These are phyloP conservation scores for Ormosia semicastrata DNA, from an alignment of 306 rosid genomes.

Conservation along the genomic window DNA sequence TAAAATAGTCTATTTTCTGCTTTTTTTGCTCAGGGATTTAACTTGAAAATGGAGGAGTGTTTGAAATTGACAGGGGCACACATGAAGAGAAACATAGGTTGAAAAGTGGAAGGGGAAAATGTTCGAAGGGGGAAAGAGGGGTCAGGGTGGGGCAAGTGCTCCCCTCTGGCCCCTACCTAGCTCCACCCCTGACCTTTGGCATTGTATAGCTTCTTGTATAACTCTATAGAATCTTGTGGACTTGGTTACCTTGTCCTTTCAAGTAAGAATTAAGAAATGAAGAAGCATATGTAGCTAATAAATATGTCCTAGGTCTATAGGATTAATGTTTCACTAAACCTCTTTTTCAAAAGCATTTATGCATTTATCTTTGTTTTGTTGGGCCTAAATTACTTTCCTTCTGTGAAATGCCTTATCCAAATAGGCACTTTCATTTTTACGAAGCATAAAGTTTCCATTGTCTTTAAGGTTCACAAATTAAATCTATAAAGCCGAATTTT, in stretches of 20 bases:
- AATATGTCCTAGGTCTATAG: neutral
- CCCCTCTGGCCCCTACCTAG: neutral
- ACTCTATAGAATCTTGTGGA: neutral
- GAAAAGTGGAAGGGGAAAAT: neutral
- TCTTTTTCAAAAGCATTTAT: conserved; percentile 17
- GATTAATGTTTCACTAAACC: neutral
- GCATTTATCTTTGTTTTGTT: neutral
- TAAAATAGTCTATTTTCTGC: neutral
- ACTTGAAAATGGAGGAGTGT: neutral
- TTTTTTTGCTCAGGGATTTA: neutral
- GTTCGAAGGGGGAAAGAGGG: neutral
- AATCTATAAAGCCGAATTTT: neutral
- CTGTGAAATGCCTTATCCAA: neutral
- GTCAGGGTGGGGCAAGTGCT: neutral
- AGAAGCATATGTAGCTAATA: neutral
- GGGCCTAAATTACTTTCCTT: neutral
- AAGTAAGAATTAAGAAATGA: neutral
- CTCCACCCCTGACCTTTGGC: neutral
- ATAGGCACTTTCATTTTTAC: neutral
- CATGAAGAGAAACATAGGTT: neutral
- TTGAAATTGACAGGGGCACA: neutral
- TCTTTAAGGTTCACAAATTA: conserved; percentile 9
- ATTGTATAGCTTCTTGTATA: neutral
- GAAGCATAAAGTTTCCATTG: neutral
- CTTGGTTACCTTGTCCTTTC: neutral